Conservation (phyloP, 2,329 filamentous ascomycete species). For the Trichoderma guizhouense region DNA sequence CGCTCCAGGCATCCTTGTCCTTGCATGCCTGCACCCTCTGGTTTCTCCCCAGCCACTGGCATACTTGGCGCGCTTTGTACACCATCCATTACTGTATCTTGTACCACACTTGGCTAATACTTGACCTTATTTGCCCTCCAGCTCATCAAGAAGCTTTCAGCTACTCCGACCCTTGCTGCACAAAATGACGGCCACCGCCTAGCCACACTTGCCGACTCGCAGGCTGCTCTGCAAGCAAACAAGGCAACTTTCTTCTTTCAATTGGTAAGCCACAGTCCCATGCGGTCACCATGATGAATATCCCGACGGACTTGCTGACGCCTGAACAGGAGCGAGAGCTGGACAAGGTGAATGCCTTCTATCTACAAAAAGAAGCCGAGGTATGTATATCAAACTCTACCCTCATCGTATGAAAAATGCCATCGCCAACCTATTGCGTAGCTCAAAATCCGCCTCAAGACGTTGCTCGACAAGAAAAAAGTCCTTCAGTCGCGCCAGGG, state of each 20-base stretch:
- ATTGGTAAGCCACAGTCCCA: conserved; percentile 58
- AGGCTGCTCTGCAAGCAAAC: conserved; percentile 88
- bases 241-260: conserved; percentile 99
- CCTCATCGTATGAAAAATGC: not conserved
- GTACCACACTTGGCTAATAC: conserved; percentile 7
- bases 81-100: conserved; percentile 3
- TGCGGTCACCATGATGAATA: conserved; percentile 26
- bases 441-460: conserved; percentile 91
- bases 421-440: conserved; percentile 36
- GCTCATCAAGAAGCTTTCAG: conserved; percentile 98
- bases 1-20: conserved; percentile 7
- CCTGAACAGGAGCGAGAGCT: conserved; percentile 80
- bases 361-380: conserved; percentile 96
- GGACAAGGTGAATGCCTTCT: conserved; percentile 97
- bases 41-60: not conserved
- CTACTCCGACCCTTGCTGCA: conserved; percentile 77
- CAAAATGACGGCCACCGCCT: conserved; percentile 61
- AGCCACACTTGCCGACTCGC: conserved; percentile 63
- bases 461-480: conserved; percentile 91
- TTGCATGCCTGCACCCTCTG: conserved; percentile 15
- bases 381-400: conserved; percentile 47
- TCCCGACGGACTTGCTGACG: conserved; percentile 38
- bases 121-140: conserved; percentile 38
- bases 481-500: conserved; percentile 79
- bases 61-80: conserved; percentile 1